These are phyloP conservation scores for Geranium incanum DNA, from an alignment of 441 rosid genomes.

Conservation along the genomic window DNA sequence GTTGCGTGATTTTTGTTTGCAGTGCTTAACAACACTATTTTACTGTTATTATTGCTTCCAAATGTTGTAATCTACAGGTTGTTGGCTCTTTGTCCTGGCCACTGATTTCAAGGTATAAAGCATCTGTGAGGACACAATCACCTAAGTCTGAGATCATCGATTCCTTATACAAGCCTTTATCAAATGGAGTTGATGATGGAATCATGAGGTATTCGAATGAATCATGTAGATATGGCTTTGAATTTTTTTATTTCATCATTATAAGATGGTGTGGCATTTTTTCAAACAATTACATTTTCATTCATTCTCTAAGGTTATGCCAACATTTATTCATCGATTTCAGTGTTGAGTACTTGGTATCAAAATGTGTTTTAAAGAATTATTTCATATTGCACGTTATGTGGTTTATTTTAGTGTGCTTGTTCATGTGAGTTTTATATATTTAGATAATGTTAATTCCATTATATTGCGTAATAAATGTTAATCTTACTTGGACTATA, in stretches of 20 bases:
- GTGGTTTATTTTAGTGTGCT: neutral
- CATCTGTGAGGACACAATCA: conserved; percentile 83
- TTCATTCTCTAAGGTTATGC: neutral
- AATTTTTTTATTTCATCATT: neutral
- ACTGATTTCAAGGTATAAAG: conserved; percentile 77
- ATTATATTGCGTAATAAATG: conserved; percentile 12
- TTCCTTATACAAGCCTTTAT: conserved; percentile 62
- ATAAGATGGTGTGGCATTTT: conserved; percentile 1
- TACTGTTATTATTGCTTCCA: conserved; percentile 11
- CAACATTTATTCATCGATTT: neutral
- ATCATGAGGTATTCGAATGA: conserved; percentile 53
- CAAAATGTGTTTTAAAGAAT: neutral
- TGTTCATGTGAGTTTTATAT: neutral
- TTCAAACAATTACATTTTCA: neutral
- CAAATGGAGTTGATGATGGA: conserved; percentile 60
- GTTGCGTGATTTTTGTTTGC: neutral
- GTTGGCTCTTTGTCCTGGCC: conserved; percentile 92
- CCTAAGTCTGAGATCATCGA: conserved; percentile 84
- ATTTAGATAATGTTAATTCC: neutral
- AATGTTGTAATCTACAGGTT: conserved; percentile 42
- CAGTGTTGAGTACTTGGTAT: neutral
- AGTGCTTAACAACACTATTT: neutral
- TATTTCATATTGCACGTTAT: neutral
- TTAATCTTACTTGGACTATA: conserved; percentile 26
- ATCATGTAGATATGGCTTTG: neutral